Percentiles rank a stretch among this genome's conserved stretches.
These are phyloP conservation scores for Zygotorulaspora chibaensis DNA, from an alignment of 805 yeast genomes.

Conservation along the genomic window DNA sequence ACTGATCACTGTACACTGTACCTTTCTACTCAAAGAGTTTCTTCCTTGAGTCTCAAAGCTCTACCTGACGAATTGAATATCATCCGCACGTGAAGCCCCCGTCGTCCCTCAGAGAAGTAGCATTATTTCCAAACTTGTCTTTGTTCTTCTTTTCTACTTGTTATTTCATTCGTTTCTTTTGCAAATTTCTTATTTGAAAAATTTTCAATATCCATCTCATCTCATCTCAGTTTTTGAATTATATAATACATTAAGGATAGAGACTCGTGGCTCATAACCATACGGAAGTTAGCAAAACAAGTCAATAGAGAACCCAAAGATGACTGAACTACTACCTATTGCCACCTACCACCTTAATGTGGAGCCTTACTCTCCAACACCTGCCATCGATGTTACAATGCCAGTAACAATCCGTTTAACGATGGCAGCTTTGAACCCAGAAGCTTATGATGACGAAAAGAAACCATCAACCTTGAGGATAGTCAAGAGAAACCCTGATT, in stretches of 20 bases:
- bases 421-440: conserved; percentile 93
- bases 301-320: conserved; percentile 24
- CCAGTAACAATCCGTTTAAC: conserved; percentile 90
- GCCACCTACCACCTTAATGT: conserved; percentile 83
- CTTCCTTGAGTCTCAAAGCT: too few species aligned
- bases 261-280: background rate
- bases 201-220: conserved; percentile 14
- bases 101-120: background rate
- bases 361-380: conserved; percentile 81
- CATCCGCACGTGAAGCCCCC: too few species aligned
- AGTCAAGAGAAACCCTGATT: conserved; percentile 62
- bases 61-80: too few species aligned
- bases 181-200: conserved; percentile 8
- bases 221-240: background rate
- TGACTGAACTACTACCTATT: conserved; percentile 76
- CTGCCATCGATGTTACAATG: conserved; percentile 79
- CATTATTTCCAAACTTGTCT: background rate
- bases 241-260: background rate
- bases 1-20: too few species aligned
- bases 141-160: background rate
- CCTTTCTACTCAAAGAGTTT: too few species aligned
- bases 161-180: background rate
- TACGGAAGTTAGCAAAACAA: background rate
- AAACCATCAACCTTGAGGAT: conserved; percentile 88
- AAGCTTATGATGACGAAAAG: conserved; percentile 66